phyloP scores from a whole-genome alignment of 495 filamentous ascomycete genomes.

The Lichenothelia convexa region DNA sequence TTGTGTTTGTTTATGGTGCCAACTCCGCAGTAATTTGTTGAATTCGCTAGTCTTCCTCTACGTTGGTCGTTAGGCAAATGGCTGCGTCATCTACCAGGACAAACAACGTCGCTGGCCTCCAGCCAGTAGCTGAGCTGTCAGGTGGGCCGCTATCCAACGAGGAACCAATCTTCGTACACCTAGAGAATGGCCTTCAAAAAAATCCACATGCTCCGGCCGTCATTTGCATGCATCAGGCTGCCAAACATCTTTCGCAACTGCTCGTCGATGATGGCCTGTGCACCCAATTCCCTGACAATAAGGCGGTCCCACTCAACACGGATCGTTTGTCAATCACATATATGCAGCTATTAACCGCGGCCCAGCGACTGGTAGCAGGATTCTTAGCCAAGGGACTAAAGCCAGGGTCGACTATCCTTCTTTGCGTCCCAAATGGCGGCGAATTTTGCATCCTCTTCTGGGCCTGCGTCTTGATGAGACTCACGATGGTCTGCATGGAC shows the following conservation, averaged over 20 bases:
- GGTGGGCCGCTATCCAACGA: too few species aligned
- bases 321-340: neutral
- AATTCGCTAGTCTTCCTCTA: too few species aligned
- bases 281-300: neutral
- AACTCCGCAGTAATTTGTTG: too few species aligned
- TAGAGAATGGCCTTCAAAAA: neutral
- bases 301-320: neutral
- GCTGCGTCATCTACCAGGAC: too few species aligned
- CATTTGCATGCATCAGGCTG: conserved; percentile 1
- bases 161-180: neutral
- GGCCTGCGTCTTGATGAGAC: too few species aligned
- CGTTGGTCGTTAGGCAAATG: too few species aligned
- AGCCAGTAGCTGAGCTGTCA: too few species aligned
- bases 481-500: too few species aligned
- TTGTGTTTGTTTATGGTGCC: too few species aligned
- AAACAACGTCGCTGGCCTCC: too few species aligned
- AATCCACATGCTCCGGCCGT: neutral
- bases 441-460: too few species aligned
- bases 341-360: neutral
- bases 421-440: too few species aligned
- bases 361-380: neutral
- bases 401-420: neutral
- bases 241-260: neutral
- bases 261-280: neutral
- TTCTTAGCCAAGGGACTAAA: neutral